Conservation (phyloP, 192 early-diverging fungal genomes). For the Linnemannia elongata region DNA sequence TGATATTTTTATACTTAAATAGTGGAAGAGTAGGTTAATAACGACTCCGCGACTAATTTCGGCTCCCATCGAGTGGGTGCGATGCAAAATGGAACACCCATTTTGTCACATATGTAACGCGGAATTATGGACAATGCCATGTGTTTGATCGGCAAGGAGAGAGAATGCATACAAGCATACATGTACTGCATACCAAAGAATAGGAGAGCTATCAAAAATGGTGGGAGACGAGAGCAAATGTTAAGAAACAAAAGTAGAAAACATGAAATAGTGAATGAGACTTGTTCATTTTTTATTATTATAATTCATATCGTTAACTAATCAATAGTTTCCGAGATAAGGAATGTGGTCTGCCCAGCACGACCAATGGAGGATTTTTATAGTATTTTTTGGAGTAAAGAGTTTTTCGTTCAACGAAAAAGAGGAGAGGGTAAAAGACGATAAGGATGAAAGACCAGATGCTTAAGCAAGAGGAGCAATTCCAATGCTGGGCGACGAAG, state of each 20-base stretch:
- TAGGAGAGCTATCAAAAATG: neutral
- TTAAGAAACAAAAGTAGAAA: neutral
- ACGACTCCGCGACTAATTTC: too few species aligned
- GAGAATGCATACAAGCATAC: neutral
- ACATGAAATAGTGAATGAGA: neutral
- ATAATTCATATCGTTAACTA: neutral
- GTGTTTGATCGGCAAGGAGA: too few species aligned
- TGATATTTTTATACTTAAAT: too few species aligned
- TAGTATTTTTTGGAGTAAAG: neutral
- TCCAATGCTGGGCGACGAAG: slow-evolving; percentile 61
- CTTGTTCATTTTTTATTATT: neutral
- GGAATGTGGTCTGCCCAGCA: neutral
- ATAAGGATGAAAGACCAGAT: neutral
- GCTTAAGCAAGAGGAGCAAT: slow-evolving; percentile 62
- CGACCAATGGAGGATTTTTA: neutral
- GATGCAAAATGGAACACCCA: too few species aligned
- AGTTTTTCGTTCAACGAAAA: slow-evolving; percentile 4
- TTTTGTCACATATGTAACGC: too few species aligned
- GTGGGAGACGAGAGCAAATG: neutral
- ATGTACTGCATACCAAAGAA: neutral
- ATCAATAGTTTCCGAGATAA: neutral
- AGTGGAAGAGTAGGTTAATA: too few species aligned
- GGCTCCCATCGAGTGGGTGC: too few species aligned
- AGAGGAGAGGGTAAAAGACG: neutral
- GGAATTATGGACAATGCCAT: too few species aligned